Evolutionary conservation across 2,329 filamentous ascomycete species (phyloP), one percentile per base, ranked within the genome.

Genomic region (Xylariaceae sp.): DNA sequence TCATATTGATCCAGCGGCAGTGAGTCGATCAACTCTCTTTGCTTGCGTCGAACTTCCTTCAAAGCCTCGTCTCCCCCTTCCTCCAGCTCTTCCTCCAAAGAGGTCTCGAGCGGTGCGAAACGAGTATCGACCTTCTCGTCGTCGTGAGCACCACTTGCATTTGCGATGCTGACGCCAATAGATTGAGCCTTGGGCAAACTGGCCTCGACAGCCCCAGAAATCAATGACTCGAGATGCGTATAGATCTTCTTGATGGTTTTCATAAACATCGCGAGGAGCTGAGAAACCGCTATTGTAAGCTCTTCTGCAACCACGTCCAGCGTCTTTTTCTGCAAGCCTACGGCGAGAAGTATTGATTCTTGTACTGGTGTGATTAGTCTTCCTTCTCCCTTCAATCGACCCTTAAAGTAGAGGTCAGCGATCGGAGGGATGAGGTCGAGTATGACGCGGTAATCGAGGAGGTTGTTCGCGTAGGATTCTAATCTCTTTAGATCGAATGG

Each of bases 381-480:
- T 53, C 95, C 74, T 37, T 73, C 72, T 28, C 68, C 65, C 54
- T 76, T 80, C 15, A 97, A 71, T 9, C 83, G 80, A 36, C 88
- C 87, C 1, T 80, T 82, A 65, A 98, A 98, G 71, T 91, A 96
- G 19, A 95, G 77, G 18, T 75, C 74, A 1, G 93, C 85, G 48
- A 98, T 81, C 2, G 75, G 78, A 0, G 93, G 93, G 42, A 98
- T 75, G 58, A 98, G 79, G 61, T 98, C 94, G 19, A 97, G 77
- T 41, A 98, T 93, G 53, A 96, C 90, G 60, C 96, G 94, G 70
- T 97, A 95, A 65, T 98, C 94, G 32, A 98, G 81, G 76, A 96
- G 87, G 66, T 95, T 95, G 66, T 94, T 95, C 13, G 93, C 88
- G 57, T 98, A 98, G 33, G 87, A 90, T 61, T 96, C 91, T 3